Evolutionary conservation across 768 basidiomycete species (phyloP).

Genomic region (Naganishia friedmannii): DNA sequence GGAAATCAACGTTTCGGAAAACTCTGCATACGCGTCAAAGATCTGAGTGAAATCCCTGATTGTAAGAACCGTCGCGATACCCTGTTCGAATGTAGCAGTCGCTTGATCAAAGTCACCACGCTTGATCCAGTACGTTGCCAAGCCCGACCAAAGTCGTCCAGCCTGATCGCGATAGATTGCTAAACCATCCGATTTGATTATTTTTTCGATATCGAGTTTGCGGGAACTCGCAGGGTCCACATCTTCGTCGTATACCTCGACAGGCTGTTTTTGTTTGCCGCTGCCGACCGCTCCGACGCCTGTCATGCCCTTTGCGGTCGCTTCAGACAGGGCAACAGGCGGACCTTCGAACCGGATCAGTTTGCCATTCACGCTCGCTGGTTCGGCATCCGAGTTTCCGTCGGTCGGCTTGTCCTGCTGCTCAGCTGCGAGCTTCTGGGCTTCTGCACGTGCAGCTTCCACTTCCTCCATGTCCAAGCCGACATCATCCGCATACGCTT

Average conservation of each 20-base stretch:
- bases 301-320: conserved; percentile 54
- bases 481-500: conserved; percentile 85
- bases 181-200: conserved; percentile 82
- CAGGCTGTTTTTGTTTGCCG: conserved; percentile 22
- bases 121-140: conserved; percentile 98
- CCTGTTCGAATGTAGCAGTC: conserved; percentile 80
- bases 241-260: conserved; percentile 65
- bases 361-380: conserved; percentile 61
- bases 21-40: conserved; percentile 94
- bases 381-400: conserved; percentile 45
- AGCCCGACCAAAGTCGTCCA: conserved; percentile 88
- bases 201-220: conserved; percentile 79
- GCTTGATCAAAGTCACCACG: conserved; percentile 89
- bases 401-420: conserved; percentile 51
- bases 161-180: conserved; percentile 92
- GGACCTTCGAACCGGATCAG: conserved; percentile 72
- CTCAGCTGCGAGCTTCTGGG: conserved; percentile 47
- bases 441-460: conserved; percentile 52
- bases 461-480: conserved; percentile 71
- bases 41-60: conserved; percentile 97
- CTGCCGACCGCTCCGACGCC: conserved; percentile 38
- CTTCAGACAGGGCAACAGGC: conserved; percentile 56
- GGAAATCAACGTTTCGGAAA: conserved; percentile 81
- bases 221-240: conserved; percentile 70
- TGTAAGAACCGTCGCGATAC: conserved; percentile 77